phyloP scores from a whole-genome alignment of 352 stramenopile genomes.

The Phytophthora tentaculata region DNA sequence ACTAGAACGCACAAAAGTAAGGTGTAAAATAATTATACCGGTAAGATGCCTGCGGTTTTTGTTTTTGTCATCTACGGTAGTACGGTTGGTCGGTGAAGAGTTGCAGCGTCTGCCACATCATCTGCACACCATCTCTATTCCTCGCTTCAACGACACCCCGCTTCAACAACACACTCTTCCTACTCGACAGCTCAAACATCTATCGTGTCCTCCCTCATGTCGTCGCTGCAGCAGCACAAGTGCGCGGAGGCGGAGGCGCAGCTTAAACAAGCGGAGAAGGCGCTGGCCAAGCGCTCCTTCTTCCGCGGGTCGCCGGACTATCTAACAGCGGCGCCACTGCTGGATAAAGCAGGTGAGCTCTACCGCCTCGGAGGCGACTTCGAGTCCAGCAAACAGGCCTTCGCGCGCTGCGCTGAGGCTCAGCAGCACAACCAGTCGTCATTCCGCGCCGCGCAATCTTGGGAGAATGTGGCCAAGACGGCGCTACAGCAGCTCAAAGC shows the following conservation, averaged over 20 bases:
- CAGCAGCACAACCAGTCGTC: constrained; percentile 78
- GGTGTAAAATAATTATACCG: too few relatives aligned
- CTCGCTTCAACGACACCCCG: neutral
- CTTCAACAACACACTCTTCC: constrained; percentile 2
- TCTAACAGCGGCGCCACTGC: constrained; percentile 63
- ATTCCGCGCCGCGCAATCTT: constrained; percentile 77
- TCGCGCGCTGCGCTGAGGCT: constrained; percentile 59
- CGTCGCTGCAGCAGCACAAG: constrained; percentile 56
- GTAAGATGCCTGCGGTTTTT: too few relatives aligned
- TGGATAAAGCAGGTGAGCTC: constrained; percentile 78
- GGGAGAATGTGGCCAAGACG: constrained; percentile 81
- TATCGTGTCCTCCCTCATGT: constrained; percentile 35
- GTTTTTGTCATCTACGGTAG: too few relatives aligned
- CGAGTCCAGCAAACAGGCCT: constrained; percentile 65
- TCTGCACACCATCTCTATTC: too few relatives aligned
- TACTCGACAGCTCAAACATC: neutral
- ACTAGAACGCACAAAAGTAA: too few relatives aligned
- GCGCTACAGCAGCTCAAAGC: constrained; percentile 73
- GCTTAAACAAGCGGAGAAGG: constrained; percentile 66
- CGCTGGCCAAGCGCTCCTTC: constrained; percentile 56
- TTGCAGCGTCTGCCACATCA: too few relatives aligned
- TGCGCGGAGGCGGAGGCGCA: constrained; percentile 55
- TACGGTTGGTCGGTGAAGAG: too few relatives aligned
- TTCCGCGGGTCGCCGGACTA: constrained; percentile 79
- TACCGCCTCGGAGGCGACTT: constrained; percentile 72